Percentiles rank a stretch among this genome's conserved stretches.
These are phyloP conservation scores for Viridothelium virens DNA, from an alignment of 495 filamentous ascomycete genomes.

Conservation along the genomic window DNA sequence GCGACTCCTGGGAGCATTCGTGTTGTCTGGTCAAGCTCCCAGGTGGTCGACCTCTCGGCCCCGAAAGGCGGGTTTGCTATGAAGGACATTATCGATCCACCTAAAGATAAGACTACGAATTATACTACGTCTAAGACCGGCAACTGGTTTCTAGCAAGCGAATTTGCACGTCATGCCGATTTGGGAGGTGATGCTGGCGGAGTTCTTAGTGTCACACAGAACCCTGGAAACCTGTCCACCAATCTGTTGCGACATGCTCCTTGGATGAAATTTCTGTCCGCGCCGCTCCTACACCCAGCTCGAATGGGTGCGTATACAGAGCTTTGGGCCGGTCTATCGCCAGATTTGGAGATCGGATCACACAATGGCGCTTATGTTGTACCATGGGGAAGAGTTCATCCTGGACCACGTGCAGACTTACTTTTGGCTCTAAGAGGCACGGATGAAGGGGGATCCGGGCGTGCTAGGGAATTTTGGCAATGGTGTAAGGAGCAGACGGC, in stretches of 20 bases:
- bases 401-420: constrained; percentile 26
- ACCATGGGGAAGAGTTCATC: constrained; percentile 18
- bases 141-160: constrained; percentile 21
- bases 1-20: constrained; percentile 28
- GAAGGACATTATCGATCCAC: not conserved
- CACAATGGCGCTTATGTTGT: constrained; percentile 18
- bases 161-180: constrained; percentile 11
- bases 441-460: constrained; percentile 34
- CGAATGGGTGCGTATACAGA: constrained; percentile 42
- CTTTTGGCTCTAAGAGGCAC: constrained; percentile 26
- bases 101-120: not conserved
- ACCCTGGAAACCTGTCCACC: not conserved
- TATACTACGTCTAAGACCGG: constrained; percentile 23
- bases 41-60: constrained; percentile 16
- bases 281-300: constrained; percentile 8
- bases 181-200: not conserved
- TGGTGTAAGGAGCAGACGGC: constrained; percentile 35
- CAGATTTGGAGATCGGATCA: constrained; percentile 34
- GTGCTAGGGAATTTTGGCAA: constrained; percentile 33
- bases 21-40: constrained; percentile 34
- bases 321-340: constrained; percentile 40
- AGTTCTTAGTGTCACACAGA: not conserved
- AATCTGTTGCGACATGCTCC: not conserved
- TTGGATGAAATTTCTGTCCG: too few relatives aligned
- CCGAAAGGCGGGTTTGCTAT: constrained; percentile 11